These are phyloP conservation scores for Neurospora pannonica DNA, from an alignment of 495 filamentous ascomycete genomes.

Conservation along the genomic window DNA sequence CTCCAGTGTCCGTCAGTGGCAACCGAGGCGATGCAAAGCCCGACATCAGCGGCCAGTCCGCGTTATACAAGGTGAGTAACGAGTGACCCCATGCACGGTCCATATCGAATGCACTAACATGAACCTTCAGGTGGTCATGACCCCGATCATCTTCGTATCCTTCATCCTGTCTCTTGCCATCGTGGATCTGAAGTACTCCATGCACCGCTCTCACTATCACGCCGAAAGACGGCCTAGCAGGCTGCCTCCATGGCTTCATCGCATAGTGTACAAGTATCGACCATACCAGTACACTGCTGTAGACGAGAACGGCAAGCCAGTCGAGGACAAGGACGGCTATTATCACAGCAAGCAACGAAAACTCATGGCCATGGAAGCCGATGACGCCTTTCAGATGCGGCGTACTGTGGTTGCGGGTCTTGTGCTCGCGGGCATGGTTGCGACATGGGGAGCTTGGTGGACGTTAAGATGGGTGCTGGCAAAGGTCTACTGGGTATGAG, in stretches of 20 bases:
- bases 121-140: conserved; percentile 30
- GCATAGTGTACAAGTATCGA: conserved; percentile 23
- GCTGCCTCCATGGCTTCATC: conserved; percentile 31
- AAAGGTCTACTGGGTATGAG: neutral
- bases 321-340: conserved; percentile 19
- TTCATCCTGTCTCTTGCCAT: conserved; percentile 44
- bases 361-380: conserved; percentile 40
- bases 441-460: conserved; percentile 22
- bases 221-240: conserved; percentile 16
- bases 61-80: conserved; percentile 26
- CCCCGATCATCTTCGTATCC: conserved; percentile 39
- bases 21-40: conserved; percentile 14
- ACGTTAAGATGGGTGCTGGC: conserved; percentile 8
- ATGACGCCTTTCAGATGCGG: conserved; percentile 42
- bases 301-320: conserved; percentile 4
- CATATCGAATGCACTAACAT: neutral
- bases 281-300: conserved; percentile 19
- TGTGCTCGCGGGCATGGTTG: conserved; percentile 13
- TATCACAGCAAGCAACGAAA: conserved; percentile 44
- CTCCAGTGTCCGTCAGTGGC: conserved; percentile 8
- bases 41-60: conserved; percentile 13
- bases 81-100: neutral
- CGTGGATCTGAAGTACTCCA: conserved; percentile 36
- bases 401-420: conserved; percentile 28
- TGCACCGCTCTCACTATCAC: conserved; percentile 28